phyloP scores from a whole-genome alignment of 73 alveolate species.

The Stentor roeselii region DNA sequence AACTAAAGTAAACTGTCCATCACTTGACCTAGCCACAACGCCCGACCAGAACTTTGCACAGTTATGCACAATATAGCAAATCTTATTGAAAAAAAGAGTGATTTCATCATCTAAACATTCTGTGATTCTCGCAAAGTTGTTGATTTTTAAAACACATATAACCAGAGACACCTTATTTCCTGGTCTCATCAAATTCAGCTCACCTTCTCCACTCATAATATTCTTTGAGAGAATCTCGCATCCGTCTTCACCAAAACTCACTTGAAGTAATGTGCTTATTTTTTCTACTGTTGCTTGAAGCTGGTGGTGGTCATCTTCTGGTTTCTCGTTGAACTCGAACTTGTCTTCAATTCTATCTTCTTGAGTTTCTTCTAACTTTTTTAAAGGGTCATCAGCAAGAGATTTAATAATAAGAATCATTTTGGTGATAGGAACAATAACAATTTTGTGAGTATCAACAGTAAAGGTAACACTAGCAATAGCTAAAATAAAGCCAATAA shows the following conservation, averaged over 20 bases:
- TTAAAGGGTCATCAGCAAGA: slow-evolving; percentile 72
- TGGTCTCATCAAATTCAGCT: slow-evolving; percentile 27
- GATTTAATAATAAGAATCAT: slow-evolving; percentile 62
- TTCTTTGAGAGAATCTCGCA: slow-evolving; percentile 44
- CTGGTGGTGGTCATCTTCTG: slow-evolving; percentile 33
- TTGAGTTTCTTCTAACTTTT: slow-evolving; percentile 32
- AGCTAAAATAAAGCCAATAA: slow-evolving; percentile 59
- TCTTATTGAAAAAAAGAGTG: slow-evolving; percentile 1
- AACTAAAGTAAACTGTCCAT: not conserved
- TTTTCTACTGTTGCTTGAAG: slow-evolving; percentile 56
- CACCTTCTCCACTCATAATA: slow-evolving; percentile 36
- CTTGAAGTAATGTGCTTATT: slow-evolving; percentile 49
- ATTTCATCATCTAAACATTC: slow-evolving; percentile 3
- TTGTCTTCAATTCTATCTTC: slow-evolving; percentile 17
- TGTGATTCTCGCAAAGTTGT: not conserved
- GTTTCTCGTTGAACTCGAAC: not conserved
- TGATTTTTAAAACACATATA: not conserved
- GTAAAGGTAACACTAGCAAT: slow-evolving; percentile 59
- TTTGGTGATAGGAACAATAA: slow-evolving; percentile 70
- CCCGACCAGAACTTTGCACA: slow-evolving; percentile 14
- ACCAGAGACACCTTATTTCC: slow-evolving; percentile 15
- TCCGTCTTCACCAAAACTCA: slow-evolving; percentile 76
- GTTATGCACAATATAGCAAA: slow-evolving; percentile 9
- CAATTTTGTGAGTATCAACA: slow-evolving; percentile 60
- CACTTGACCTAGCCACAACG: not conserved